Conservation (phyloP, 257 asterid species). For the Solanum appendiculatum region DNA sequence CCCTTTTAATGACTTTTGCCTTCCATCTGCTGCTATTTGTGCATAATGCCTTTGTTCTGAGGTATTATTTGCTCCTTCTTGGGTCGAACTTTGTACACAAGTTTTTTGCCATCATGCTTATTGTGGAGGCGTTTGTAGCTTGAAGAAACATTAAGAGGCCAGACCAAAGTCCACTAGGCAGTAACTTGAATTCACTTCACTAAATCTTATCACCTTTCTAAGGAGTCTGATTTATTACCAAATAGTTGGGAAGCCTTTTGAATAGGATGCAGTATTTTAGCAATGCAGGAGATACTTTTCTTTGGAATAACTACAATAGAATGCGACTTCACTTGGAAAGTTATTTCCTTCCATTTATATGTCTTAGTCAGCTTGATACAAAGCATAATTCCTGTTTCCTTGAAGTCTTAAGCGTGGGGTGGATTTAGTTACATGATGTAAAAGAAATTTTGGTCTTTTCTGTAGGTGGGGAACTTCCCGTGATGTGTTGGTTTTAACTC, state of each 20-base stretch:
- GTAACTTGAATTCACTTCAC: neutral
- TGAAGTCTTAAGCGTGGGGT: neutral
- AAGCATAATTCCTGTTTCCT: neutral
- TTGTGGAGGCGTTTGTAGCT: neutral
- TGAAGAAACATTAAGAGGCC: neutral
- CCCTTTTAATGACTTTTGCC: neutral
- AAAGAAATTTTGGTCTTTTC: neutral
- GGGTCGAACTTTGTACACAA: neutral
- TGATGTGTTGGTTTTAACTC: neutral
- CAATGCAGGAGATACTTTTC: neutral
- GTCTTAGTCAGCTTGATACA: neutral
- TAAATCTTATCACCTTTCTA: neutral
- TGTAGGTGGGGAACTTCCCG: neutral
- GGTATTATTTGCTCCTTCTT: neutral
- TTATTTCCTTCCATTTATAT: neutral
- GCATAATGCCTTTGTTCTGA: neutral
- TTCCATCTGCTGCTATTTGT: neutral
- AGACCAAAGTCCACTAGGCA: neutral
- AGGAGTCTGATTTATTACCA: neutral
- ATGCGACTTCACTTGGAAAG: neutral
- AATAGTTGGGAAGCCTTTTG: neutral
- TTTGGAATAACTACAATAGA: neutral
- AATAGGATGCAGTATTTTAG: neutral
- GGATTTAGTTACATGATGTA: neutral
- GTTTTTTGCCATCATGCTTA: neutral